Evolutionary conservation across 1,284 basidiomycete genomes (phyloP), one percentile per base, ranked within the genome.

Genomic region (Fomitiporia mediterranea): DNA sequence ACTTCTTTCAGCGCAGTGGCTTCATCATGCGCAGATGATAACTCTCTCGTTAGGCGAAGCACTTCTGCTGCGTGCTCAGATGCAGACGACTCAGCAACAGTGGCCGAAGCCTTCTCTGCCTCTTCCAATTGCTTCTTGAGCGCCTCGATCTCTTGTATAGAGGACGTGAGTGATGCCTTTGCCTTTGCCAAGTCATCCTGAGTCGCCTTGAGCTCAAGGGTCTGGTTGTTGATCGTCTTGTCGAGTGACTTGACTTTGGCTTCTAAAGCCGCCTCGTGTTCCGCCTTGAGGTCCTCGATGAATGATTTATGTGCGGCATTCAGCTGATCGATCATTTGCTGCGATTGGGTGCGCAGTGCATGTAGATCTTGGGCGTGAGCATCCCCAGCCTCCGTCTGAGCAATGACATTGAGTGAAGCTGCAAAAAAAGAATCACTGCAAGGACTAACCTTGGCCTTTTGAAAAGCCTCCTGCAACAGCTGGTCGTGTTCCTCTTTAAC

Each of bases 171-270:
- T 15, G 76, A 70, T 1, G 76, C 67, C 69, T 91, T 92, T 6
- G 86, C 77, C 71, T 90, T 91, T 1, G 76, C 67, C 37, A 92
- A 81, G 65, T 91, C 90, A 59, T 91, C 89, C 64, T 84, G 81
- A 0, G 90, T 89, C 7, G 88, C 90, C 66, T 85, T 89, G 48
- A 91, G 78, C 64, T 92, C 87, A 37, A 90, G 69, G 51, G 70
- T 79, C 61, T 84, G 74, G 55, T 70, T 79, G 51, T 72, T 74
- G 53, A 89, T 76, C 65, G 81, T 77, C 71, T 91, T 88, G 68
- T 86, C 81, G 19, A 86, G 71, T 1, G 68, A 68, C 60, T 78
- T 77, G 39, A 80, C 72, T 63, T 86, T 77, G 27, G 75, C 74
- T 51, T 84, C 81, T 17, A 89, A 71, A 4, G 69, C 62, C 19